phyloP scores from a whole-genome alignment of 169 alveolate species.

The Cryptosporidium sp. region DNA sequence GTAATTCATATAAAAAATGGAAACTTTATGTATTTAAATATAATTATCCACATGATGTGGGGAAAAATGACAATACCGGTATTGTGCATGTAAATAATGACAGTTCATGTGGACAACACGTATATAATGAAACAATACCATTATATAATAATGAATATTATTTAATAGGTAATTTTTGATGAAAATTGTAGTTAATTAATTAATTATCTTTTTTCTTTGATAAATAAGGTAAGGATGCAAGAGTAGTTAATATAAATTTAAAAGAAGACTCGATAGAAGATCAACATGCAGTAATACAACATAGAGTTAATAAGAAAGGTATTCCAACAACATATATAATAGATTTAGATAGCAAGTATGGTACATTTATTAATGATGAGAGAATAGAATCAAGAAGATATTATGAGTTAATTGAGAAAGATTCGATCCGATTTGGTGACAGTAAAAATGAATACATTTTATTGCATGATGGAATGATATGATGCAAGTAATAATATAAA shows the following conservation, averaged over 20 bases:
- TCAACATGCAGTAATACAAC: constrained; percentile 98
- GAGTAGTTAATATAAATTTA: constrained; percentile 90
- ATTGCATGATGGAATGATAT: constrained; percentile 80
- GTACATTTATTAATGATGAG: constrained; percentile 92
- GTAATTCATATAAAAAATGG: constrained; percentile 86
- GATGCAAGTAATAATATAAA: neutral
- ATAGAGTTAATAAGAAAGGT: constrained; percentile 82
- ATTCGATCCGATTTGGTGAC: constrained; percentile 85
- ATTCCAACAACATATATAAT: constrained; percentile 90
- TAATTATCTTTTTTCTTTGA: constrained; percentile 47
- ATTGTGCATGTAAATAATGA: constrained; percentile 2
- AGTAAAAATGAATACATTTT: constrained; percentile 85
- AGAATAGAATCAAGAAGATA: constrained; percentile 91
- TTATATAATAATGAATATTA: constrained; percentile 83
- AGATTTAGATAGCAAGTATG: constrained; percentile 95
- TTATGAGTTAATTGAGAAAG: constrained; percentile 90
- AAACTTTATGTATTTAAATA: constrained; percentile 86
- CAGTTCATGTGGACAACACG: constrained; percentile 10
- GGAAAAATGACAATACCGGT: constrained; percentile 15
- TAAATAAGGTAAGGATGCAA: constrained; percentile 91
- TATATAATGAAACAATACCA: constrained; percentile 81
- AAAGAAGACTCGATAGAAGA: constrained; percentile 89
- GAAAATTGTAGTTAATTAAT: neutral
- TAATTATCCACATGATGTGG: constrained; percentile 18
- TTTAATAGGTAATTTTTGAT: constrained; percentile 76